Evolutionary conservation across 768 basidiomycete genomes (phyloP), one percentile per base, ranked within the genome.

Genomic region (Galerina marginata): DNA sequence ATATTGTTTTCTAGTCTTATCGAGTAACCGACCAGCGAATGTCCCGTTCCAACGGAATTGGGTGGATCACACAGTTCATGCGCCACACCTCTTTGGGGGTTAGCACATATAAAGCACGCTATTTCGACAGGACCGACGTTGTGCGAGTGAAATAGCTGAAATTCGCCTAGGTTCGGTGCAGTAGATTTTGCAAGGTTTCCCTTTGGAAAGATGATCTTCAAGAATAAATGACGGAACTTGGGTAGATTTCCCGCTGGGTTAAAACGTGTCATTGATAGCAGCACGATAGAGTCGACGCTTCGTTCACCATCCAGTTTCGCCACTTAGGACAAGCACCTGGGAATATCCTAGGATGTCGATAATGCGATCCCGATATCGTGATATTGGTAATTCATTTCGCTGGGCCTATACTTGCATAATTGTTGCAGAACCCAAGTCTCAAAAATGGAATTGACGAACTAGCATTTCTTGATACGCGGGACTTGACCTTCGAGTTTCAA

Each of bases 141-240:
- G 93, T 0, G 96, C 96, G 6, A 99, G 83, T 0, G 96, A 98
- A 51, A 98, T 92, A 1, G 96, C 96, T 55, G 95, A 96, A 63
- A 99, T 99, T 43, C 96, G 87, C 45, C 96, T 86, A 5, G 96
- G 96, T 69, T 99, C 96, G 4, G 96, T 98, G 65, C 95, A 96
- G 68, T 87, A 94, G 67, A 99, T 91, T 73, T 90, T 96, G 80
- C 94, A 96, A 55, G 83, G 83, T 66, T 81, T 85, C 25, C 96
- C 97, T 61, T 82, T 83, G 4, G 89, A 84, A 20, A 98, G 83
- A 54, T 91, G 86, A 68, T 96, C 89, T 72, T 99, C 96, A 9
- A 99, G 83, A 64, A 99, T 90, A 76, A 95, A 99, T 0, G 90
- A 83, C 3, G 96, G 96, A 3, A 98, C 86, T 77, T 99, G 96